Evolutionary conservation across 2,329 filamentous ascomycete genomes (phyloP), one percentile per base, ranked within the genome.

Genomic region (Colletotrichum theobromicola): DNA sequence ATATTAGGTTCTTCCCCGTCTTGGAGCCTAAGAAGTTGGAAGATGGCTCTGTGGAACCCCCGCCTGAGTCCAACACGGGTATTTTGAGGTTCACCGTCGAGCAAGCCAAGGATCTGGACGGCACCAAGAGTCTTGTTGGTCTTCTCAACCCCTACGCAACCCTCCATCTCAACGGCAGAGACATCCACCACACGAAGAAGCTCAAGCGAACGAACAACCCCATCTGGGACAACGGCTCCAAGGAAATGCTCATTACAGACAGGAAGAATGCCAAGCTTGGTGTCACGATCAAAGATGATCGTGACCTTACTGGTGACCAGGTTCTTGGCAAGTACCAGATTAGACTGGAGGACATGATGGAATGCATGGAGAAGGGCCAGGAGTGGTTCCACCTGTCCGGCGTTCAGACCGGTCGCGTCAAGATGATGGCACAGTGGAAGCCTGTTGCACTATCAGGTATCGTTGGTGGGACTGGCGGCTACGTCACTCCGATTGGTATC

Each of bases 191-290:
- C 71, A 98, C 96, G 67, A 95, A 95, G 85, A 97, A 96, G 84
- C 90, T 98, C 79, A 99, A 98, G 90, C 93, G 96, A 75, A 98
- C 95, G 75, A 99, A 99, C 86, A 97, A 98, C 79, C 97, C 97
- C 9, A 96, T 99, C 79, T 99, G 96, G 93, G 93, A 96, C 68
- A 94, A 98, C 81, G 94, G 94, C 8, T 94, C 93, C 78, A 98
- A 98, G 85, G 97, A 99, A 81, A 92, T 99, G 78, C 91, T 99
- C 75, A 96, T 99, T 81, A 98, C 96, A 1, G 96, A 99, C 82
- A 93, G 94, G 76, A 98, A 95, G 86, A 93, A 92, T 81, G 96
- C 97, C 71, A 97, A 95, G 82, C 89, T 99, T 67, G 97, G 96
- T 70, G 87, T 99, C 70, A 94, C 96, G 18, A 92, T 99, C 89